These are phyloP conservation scores for Oenanthe sinensis DNA, from an alignment of 129 eudicot species.

Conservation along the genomic window DNA sequence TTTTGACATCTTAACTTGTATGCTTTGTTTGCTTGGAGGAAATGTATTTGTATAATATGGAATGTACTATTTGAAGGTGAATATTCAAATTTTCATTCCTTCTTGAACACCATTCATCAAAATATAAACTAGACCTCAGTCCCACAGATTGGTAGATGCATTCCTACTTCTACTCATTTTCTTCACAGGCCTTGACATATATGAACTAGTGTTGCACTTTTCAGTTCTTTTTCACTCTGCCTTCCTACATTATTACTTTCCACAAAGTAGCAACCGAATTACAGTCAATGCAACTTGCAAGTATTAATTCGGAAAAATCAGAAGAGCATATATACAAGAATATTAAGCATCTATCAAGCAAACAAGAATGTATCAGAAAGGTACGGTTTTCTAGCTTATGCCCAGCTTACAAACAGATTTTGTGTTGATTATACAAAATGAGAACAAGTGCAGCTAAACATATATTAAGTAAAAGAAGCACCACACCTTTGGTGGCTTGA, in stretches of 20 bases:
- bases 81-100: background rate
- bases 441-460: background rate
- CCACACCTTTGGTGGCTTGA: constrained; percentile 5
- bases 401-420: background rate
- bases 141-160: background rate
- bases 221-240: too few relatives aligned
- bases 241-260: background rate
- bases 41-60: background rate
- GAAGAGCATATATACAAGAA: background rate
- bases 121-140: background rate
- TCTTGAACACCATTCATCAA: background rate
- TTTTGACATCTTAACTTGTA: background rate
- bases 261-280: background rate
- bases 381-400: background rate
- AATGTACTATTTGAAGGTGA: background rate
- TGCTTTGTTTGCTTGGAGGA: background rate
- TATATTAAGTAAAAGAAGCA: background rate
- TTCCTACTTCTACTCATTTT: background rate
- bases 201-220: background rate
- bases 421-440: background rate
- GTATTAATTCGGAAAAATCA: background rate
- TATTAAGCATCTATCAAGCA: background rate
- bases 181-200: background rate
- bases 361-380: background rate
- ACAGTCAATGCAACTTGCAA: background rate